phyloP scores from a whole-genome alignment of 805 yeast species.

The Kregervanrija fluxuum region DNA sequence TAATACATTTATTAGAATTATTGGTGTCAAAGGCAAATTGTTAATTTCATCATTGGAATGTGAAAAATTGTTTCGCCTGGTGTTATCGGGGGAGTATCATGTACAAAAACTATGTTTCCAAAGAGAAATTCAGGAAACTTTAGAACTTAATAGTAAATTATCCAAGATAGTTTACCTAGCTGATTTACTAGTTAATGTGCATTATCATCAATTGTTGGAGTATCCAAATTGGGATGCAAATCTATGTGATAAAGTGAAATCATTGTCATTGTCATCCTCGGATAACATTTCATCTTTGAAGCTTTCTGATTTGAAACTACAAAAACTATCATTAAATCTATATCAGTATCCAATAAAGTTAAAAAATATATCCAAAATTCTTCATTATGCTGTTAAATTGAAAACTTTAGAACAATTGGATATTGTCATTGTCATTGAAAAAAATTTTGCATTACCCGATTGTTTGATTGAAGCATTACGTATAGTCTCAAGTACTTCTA shows the following conservation, averaged over 20 bases:
- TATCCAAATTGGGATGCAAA: background rate
- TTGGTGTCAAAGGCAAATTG: conserved; percentile 1
- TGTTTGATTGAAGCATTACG: conserved; percentile 2
- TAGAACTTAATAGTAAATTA: background rate
- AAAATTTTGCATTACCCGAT: conserved; percentile 1
- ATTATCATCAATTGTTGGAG: conserved; percentile 3
- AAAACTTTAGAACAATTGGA: background rate
- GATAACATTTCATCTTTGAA: conserved; percentile 1
- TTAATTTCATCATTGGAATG: background rate
- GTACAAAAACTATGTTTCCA: conserved; percentile 3
- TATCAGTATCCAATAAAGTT: conserved; percentile 4
- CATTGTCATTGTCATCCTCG: conserved; percentile 1
- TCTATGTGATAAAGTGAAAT: background rate
- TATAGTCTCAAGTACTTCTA: background rate
- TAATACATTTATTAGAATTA: background rate
- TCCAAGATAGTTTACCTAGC: background rate
- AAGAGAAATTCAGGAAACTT: conserved; percentile 2
- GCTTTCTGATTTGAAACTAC: background rate
- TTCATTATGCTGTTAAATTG: conserved; percentile 1
- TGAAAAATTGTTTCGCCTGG: background rate
- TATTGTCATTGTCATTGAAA: conserved; percentile 3
- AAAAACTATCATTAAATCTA: conserved; percentile 1
- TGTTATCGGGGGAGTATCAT: background rate
- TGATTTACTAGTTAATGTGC: background rate
- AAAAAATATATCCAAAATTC: background rate